Conservation (phyloP, 352 stramenopile genomes). For the Pythium brassicae region DNA sequence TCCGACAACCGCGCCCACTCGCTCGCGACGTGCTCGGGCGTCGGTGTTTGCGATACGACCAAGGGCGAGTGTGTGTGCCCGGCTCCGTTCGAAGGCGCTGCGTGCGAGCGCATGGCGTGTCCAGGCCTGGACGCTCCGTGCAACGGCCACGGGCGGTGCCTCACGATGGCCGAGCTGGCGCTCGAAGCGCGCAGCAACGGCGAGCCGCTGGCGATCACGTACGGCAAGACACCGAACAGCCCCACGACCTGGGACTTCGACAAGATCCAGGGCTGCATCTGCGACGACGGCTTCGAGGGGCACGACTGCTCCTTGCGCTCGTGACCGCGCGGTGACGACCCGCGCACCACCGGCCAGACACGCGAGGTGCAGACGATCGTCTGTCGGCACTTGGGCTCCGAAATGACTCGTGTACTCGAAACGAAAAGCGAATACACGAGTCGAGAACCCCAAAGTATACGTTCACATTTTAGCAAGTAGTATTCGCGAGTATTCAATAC, state of each 20-base stretch:
- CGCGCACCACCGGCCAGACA: constrained; percentile 51
- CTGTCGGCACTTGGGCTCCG: too few species aligned
- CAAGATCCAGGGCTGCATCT: constrained; percentile 87
- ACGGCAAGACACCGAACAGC: constrained; percentile 63
- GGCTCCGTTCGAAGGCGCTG: constrained; percentile 52
- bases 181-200: constrained; percentile 42
- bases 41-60: constrained; percentile 56
- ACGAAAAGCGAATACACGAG: too few species aligned
- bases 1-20: constrained; percentile 51
- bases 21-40: constrained; percentile 50
- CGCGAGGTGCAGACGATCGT: constrained; percentile 60
- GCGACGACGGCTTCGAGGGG: constrained; percentile 76
- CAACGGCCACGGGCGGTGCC: constrained; percentile 59
- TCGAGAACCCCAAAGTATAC: too few species aligned
- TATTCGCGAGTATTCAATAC: too few species aligned
- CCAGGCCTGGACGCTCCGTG: constrained; percentile 50
- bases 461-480: too few species aligned
- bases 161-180: constrained; percentile 63
- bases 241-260: constrained; percentile 81
- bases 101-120: constrained; percentile 70
- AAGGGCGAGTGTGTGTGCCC: constrained; percentile 68
- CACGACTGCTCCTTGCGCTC: constrained; percentile 77
- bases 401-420: too few species aligned
- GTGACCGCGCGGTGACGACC: constrained; percentile 65
- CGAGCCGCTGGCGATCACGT: constrained; percentile 50